Evolutionary conservation across 768 basidiomycete species (phyloP).

Genomic region (Chlorophyllum brunneum): DNA sequence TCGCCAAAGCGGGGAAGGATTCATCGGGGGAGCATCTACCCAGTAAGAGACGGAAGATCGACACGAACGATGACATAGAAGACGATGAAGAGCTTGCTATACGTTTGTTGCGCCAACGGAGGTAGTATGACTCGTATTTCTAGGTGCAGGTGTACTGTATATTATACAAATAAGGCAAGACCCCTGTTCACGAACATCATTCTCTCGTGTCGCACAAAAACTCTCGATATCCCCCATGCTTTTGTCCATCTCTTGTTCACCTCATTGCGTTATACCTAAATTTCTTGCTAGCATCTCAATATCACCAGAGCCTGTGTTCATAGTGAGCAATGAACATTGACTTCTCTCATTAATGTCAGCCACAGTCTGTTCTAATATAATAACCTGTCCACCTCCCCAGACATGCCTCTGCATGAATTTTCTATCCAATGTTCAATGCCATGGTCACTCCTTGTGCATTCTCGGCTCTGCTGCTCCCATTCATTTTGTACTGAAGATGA

Average conservation of each 20-base stretch:
- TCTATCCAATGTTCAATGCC: neutral
- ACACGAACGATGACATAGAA: constrained; percentile 21
- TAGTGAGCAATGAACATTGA: too few species aligned
- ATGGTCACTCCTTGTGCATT: neutral
- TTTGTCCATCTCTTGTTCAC: too few species aligned
- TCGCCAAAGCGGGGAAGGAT: constrained; percentile 23
- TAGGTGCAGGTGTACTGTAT: too few species aligned
- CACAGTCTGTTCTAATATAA: neutral
- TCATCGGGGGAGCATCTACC: constrained; percentile 6
- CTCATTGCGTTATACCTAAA: too few species aligned
- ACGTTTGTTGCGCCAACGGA: constrained; percentile 34
- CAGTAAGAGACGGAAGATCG: constrained; percentile 14
- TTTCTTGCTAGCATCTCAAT: too few species aligned
- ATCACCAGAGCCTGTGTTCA: too few species aligned
- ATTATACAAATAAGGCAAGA: neutral
- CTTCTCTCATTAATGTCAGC: neutral
- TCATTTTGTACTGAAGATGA: too few species aligned
- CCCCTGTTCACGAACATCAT: too few species aligned
- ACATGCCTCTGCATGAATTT: neutral
- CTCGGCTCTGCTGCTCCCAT: neutral
- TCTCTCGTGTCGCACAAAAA: too few species aligned
- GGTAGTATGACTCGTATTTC: neutral
- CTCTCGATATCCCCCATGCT: too few species aligned
- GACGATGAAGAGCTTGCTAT: constrained; percentile 58
- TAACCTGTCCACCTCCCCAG: neutral